These are phyloP conservation scores for Podospora sp. DNA, from an alignment of 495 filamentous ascomycete genomes.

Conservation along the genomic window DNA sequence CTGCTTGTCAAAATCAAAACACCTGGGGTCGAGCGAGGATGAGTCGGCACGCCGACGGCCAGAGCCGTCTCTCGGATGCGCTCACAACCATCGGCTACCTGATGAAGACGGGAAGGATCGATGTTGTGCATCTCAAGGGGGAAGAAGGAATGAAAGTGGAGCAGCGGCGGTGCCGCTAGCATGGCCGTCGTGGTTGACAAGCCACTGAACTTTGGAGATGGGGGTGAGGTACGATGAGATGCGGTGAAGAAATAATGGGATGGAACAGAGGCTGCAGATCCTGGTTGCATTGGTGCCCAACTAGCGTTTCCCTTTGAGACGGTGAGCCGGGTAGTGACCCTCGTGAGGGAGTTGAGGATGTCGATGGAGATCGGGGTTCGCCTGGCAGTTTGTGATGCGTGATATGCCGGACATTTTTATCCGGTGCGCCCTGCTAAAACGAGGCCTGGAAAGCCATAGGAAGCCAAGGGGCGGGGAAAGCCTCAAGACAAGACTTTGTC, in stretches of 20 bases:
- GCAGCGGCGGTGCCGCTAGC: not conserved
- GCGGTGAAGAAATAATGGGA: not conserved
- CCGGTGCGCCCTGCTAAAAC: constrained; percentile 19
- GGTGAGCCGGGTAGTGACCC: constrained; percentile 13
- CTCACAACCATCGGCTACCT: not conserved
- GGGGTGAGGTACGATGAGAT: constrained; percentile 16
- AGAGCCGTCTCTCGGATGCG: not conserved
- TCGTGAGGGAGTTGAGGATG: constrained; percentile 11
- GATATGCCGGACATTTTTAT: constrained; percentile 25
- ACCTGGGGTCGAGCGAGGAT: not conserved
- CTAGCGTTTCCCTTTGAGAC: constrained; percentile 8
- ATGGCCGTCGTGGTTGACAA: constrained; percentile 7
- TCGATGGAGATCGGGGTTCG: constrained; percentile 21
- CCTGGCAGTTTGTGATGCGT: constrained; percentile 14
- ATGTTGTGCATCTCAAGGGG: constrained; percentile 12
- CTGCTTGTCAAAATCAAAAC: not conserved
- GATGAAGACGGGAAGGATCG: constrained; percentile 7
- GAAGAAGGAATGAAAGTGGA: constrained; percentile 9
- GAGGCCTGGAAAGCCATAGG: not conserved
- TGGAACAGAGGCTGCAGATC: constrained; percentile 20
- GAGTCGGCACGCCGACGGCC: not conserved
- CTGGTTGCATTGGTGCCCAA: constrained; percentile 25
- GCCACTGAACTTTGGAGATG: constrained; percentile 4
- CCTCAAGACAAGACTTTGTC: not conserved
- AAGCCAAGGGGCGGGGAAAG: constrained; percentile 1